Base-by-base conservation (phyloP, 305 asterid genomes). In the Rubia peregrina region DNA sequence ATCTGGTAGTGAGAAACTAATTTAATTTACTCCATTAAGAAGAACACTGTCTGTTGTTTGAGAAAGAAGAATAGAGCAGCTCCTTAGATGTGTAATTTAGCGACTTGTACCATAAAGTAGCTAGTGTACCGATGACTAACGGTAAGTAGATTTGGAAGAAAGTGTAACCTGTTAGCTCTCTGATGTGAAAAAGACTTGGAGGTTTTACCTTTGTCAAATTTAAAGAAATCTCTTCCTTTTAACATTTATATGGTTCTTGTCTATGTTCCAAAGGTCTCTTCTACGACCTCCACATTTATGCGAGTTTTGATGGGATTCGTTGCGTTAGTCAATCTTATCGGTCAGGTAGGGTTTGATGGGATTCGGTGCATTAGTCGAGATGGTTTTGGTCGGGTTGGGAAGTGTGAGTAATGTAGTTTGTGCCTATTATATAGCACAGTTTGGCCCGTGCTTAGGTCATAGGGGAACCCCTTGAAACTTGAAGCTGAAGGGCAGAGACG, bases 101-200 rank as follows among this genome's bases (percentile, higher is more conserved):
- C 66, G 71, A 74, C 68, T 36, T 85, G 84, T 82, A 84, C 81
- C 74, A 77, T 81, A 76, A 70, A 59, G 55, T 77, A 79, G 85
- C 78, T 73, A 67, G 60, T 64, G 74, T 65, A 73, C 75, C 60
- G 36, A 76, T 77, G 79, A 76, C 82, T 82, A 82, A 84, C 87
- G 80, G 51, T 78, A 57, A 57, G 73, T 74, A 71, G 79, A 76
- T 64, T 63, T 43, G 59, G 75, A 61, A 79, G 81, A 78, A 78
- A 78, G 76, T 80, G 85, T 86, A 19, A 73, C 69, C 79, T 72
- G 74, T 80, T 76, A 85, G 79, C 65, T 71, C 74, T 73, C 46
- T 67, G 71, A 61, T 73, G 69, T 43, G 26, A 16, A 63, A 69
- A 62, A 62, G 44, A 40, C 61, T 69, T 53, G 56, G 67, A 53